Evolutionary conservation across 768 basidiomycete genomes (phyloP), one percentile per base, ranked within the genome.

Genomic region (Cyclocybe aegerita): DNA sequence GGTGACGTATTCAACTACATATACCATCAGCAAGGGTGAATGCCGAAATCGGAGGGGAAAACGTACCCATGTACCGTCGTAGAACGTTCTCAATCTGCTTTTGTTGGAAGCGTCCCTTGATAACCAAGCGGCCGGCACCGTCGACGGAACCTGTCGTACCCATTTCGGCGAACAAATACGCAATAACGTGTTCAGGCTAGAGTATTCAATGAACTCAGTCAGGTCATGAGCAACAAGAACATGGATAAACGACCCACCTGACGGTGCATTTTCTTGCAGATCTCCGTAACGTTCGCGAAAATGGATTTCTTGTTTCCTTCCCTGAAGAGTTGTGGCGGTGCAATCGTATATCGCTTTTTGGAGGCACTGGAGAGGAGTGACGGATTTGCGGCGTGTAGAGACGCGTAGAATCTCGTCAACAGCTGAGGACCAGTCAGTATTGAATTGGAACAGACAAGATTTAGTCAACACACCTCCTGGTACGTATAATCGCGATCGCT

Each of bases 241-340:
- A 12, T 11, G 9, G 35, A 31, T 9, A 23, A 38, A 17, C 17
- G n/a, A 56, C 70, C 30, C 39, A 74, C 78, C 67, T 78, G 80
- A 67, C 96, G 81, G 74, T 97, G 96, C 96, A 99, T 98, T 65
- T 91, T 86, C 72, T 88, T 93, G 81, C 96, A 98, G 56, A 99
- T 99, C 65, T 99, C 96, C 54, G 86, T 85, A 50, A 99, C 81
- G 70, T 99, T 99, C 58, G 94, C 90, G 58, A 99, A 99, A 57
- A 98, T 90, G 39, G 93, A 86, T 72, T 94, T 95, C 73, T 98
- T 98, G 75, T 94, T 95, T 55, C 90, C 97, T 79, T 99, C 97
- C 62, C 92, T 81, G 66, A 89, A 85, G 44, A 98, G 86, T 54
- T 90, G 89, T 11, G 97, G 97, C 10, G 97, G 97, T 1, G 93